Conservation (phyloP, 768 basidiomycete species). For the Boletus edulis region DNA sequence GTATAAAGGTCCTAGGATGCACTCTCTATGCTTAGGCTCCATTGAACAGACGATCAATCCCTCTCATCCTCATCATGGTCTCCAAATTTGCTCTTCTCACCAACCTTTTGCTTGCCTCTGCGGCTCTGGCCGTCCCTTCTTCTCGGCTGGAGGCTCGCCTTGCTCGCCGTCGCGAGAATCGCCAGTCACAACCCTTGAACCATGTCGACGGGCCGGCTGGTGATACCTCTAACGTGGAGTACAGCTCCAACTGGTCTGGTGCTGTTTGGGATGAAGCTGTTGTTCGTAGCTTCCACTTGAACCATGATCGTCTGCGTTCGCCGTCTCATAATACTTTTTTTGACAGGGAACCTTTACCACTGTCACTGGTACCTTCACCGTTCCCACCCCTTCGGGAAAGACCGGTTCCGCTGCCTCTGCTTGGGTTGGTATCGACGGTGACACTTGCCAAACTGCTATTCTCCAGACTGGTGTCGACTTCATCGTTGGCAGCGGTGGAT, state of each 20-base stretch:
- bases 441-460: constrained; percentile 8
- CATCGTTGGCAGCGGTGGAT: neutral
- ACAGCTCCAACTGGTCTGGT: constrained; percentile 20
- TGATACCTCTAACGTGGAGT: constrained; percentile 5
- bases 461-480: constrained; percentile 22
- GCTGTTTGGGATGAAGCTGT: constrained; percentile 7
- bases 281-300: constrained; percentile 6
- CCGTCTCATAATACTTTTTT: neutral
- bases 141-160: constrained; percentile 12
- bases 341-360: constrained; percentile 19
- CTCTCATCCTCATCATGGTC: constrained; percentile 11
- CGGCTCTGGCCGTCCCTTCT: constrained; percentile 13
- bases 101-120: constrained; percentile 20
- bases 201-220: neutral
- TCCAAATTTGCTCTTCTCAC: constrained; percentile 14
- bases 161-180: constrained; percentile 12
- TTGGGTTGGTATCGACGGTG: constrained; percentile 27
- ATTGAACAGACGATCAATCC: neutral
- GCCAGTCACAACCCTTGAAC: constrained; percentile 11
- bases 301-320: neutral
- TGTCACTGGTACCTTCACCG: constrained; percentile 18
- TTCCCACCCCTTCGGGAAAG: constrained; percentile 10
- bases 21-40: neutral
- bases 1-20: constrained; percentile 12
- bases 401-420: constrained; percentile 10